Evolutionary conservation across 768 basidiomycete genomes (phyloP), one percentile per base, ranked within the genome.

Genomic region (Gautieria morchelliformis): DNA sequence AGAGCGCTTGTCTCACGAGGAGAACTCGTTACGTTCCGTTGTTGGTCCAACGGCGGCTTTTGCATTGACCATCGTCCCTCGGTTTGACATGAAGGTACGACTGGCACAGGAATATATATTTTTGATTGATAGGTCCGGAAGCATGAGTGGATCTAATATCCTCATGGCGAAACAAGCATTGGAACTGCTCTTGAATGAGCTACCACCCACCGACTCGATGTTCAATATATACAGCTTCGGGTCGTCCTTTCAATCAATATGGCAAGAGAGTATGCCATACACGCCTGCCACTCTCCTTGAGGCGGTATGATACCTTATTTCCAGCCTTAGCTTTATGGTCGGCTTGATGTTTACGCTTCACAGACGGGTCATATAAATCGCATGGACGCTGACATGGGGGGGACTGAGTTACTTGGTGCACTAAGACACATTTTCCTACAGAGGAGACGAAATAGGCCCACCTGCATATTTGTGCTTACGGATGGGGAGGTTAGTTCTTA

Each of bases 191-290:
- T 68, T 85, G 15, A 33, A 58, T 6, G 73, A 70, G 6, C 71
- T 81, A 4, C 27, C 27, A 27, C 79, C 82, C 0, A 40, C 60
- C 0, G 69, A 69, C 4, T 76, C 80, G 0, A 62, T 52, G 0
- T 81, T 85, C 70, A 85, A 85, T 51, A 70, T 85, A n/a, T 72
- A 80, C 54, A 77, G 76, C 53, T 85, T 85, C 24, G 41, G 56
- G 5, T 7, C 15, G 14, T 4, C 20, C 8, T 57, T 32, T 27
- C 2, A n/a, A 7, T 35, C 56, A 19, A 46, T 49, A 11, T 56
- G 54, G 51, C 7, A 4, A 2, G 1, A n/a, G 37, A 52, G 51
- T 19, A 2, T 4, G 20, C 51, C 10, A 19, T 52, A 52, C 24
- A 20, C 22, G 4, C 3, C 3, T 24, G 17, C 15, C 15, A 52